phyloP scores from a whole-genome alignment of 75 land plant genomes.

The Picea sitchensis region DNA sequence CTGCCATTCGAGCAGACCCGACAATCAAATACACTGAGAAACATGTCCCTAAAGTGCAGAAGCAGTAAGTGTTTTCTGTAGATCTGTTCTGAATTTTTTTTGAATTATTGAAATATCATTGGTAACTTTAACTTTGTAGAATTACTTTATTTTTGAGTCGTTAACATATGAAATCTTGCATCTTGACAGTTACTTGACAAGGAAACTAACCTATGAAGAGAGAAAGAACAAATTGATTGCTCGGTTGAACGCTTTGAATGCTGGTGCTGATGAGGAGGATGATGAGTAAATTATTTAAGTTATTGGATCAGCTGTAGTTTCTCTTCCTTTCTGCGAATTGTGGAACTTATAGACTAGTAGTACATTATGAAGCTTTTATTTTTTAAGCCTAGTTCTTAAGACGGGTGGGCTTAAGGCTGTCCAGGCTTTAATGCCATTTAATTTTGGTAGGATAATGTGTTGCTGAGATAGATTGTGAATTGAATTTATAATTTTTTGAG shows the following conservation, averaged over 20 bases:
- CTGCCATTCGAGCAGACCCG: slow-evolving; percentile 93
- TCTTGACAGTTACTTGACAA: slow-evolving; percentile 53
- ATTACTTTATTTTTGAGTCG: too few relatives aligned
- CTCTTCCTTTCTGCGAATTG: background rate
- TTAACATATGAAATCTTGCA: background rate
- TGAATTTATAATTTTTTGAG: background rate
- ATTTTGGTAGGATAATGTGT: slow-evolving; percentile 8
- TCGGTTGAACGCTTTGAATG: slow-evolving; percentile 62
- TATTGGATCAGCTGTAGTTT: background rate
- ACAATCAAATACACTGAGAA: slow-evolving; percentile 55
- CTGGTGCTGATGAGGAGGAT: slow-evolving; percentile 46
- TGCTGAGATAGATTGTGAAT: background rate
- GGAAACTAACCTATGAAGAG: slow-evolving; percentile 77
- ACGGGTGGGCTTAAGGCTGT: background rate
- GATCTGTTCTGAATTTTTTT: too few relatives aligned
- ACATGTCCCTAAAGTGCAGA: slow-evolving; percentile 52
- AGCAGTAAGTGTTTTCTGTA: slow-evolving; percentile 26
- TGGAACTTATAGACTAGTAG: background rate
- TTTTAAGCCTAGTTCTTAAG: too few relatives aligned
- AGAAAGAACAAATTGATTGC: slow-evolving; percentile 68
- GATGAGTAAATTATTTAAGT: slow-evolving; percentile 13
- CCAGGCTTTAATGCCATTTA: background rate
- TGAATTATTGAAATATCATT: too few relatives aligned
- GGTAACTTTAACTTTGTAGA: too few relatives aligned
- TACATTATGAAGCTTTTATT: background rate